Conservation (phyloP, 2,329 filamentous ascomycete genomes). For the Fusarium neocosmosporiellum region DNA sequence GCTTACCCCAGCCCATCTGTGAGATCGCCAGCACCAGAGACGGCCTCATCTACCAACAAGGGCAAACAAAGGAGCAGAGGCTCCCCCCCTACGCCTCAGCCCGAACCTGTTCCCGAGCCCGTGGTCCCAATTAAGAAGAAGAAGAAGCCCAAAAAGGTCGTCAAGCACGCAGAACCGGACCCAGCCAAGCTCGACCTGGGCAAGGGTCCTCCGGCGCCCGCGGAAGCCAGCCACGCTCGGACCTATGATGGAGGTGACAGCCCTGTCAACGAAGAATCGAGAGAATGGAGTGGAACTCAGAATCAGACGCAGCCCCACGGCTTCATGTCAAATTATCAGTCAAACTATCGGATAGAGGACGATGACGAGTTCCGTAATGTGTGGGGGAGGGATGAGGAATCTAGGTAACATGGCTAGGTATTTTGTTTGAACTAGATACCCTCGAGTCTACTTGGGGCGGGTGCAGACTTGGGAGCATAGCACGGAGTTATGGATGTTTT, state of each 20-base stretch:
- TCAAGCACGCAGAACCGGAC: slow-evolving; percentile 51
- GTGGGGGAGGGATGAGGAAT: slow-evolving; percentile 51
- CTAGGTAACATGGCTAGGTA: slow-evolving; percentile 26
- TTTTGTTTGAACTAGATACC: slow-evolving; percentile 33
- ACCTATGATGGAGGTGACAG: slow-evolving; percentile 36
- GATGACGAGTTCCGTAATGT: slow-evolving; percentile 60
- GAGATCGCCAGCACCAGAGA: slow-evolving; percentile 31
- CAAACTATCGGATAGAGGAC: slow-evolving; percentile 48
- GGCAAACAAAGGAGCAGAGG: slow-evolving; percentile 39
- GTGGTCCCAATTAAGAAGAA: slow-evolving; percentile 54
- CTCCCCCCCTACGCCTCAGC: slow-evolving; percentile 12
- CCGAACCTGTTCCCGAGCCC: slow-evolving; percentile 39
- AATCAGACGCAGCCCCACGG: slow-evolving; percentile 25
- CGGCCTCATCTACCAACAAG: slow-evolving; percentile 27
- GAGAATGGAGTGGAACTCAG: slow-evolving; percentile 6
- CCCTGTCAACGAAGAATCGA: slow-evolving; percentile 35
- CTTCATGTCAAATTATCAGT: slow-evolving; percentile 39
- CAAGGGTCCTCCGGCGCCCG: slow-evolving; percentile 36
- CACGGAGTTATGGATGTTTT: slow-evolving; percentile 45
- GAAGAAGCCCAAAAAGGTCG: slow-evolving; percentile 51
- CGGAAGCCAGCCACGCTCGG: slow-evolving; percentile 17
- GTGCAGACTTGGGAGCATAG: slow-evolving; percentile 33
- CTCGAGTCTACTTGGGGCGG: slow-evolving; percentile 15
- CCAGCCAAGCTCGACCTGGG: slow-evolving; percentile 41
- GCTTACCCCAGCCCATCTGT: slow-evolving; percentile 37